Evolutionary conservation across 176 grass and related monocot genomes (phyloP), one percentile per base, ranked within the genome.

Genomic region (Typha latifolia): DNA sequence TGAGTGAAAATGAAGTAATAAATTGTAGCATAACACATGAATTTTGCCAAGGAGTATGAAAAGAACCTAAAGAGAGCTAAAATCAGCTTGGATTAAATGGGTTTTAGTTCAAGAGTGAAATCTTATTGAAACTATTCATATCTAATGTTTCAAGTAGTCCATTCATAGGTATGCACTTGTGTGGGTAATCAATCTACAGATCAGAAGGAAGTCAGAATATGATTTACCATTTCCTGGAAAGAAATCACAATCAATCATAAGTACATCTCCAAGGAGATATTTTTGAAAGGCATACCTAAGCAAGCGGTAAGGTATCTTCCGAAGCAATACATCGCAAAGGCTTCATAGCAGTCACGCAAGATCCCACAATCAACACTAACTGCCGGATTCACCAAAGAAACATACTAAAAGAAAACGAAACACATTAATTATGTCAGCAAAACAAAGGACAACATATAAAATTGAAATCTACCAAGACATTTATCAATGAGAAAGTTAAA

Each of bases 271-370:
- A 29, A 29, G 27, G 14, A 78, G 15, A 68, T 57, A 47, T 43
- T 47, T 31, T 15, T 27, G 62, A 66, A 62, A 20, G 76, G 69
- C 73, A 83, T 86, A 91, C 93, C 93, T 82, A 91, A 80, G 80
- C 88, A 96, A 73, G 88, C 88, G 72, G 86, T 82, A 34, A 96
- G 87, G 63, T 96, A 96, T 79, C 93, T 78, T 67, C 93, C 93
- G 67, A 96, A 96, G 69, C 88, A 92, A 77, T 96, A 96, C 93
- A 96, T 96, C 48, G 93, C 88, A 49, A 96, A 78, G 69, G 93
- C 93, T 86, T 96, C 88, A 37, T 96, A 91, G 72, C 78, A 87
- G 68, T 91, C 88, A 0, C 88, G 93, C 57, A 91, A 31, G 71
- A 96, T 96, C 32, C 93, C 88, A 78, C 93, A 96, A 71, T 89